Evolutionary conservation across 2,329 filamentous ascomycete species (phyloP), one percentile per base, ranked within the genome.

Genomic region (Ambrosiella beaveri): DNA sequence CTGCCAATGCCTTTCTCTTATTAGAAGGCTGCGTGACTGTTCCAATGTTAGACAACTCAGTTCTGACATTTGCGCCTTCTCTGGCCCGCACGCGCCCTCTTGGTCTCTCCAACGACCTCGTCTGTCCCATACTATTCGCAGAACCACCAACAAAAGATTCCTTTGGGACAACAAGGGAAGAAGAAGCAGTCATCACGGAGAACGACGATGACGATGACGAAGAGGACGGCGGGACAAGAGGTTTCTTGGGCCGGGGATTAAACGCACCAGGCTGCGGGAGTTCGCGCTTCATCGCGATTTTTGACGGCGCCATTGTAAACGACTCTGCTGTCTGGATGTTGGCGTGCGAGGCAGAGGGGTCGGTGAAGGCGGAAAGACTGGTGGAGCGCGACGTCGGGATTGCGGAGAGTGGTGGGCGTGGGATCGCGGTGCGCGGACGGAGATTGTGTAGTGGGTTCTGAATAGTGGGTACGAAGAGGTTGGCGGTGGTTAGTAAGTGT

Each of bases 1-100:
- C 78, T 17, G 68, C 69, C 35, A 82, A 68, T 12, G 77, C 79
- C 64, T 80, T 81, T 59, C 81, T 74, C 68, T 85, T 85, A 2
- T 79, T 65, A 54, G 80, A 74, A 64, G 79, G 73, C 19, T 70
- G 63, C 82, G 62, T 53, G 54, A 35, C 55, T 13, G 37, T 52
- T 63, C 19, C 67, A 15, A 15, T 39, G 51, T 53, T 53, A 53
- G 51, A 37, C 51, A 15, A 53, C 3, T 12, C n/a, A 13, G 13
- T 36, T 27, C 17, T 39, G 17, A 12, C 12, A 38, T 39, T 40
- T 13, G 35, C 36, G 35, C 17, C 44, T 15, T 15, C 44, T 15
- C 44, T 47, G 13, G 44, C 13, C 5, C 44, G n/a, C n/a, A 17
- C n/a, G 5, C 44, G 44, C 19, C 44, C 15, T 47, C 44, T 47